Conservation (phyloP, 2,329 filamentous ascomycete genomes). For the Fusarium sp. region DNA sequence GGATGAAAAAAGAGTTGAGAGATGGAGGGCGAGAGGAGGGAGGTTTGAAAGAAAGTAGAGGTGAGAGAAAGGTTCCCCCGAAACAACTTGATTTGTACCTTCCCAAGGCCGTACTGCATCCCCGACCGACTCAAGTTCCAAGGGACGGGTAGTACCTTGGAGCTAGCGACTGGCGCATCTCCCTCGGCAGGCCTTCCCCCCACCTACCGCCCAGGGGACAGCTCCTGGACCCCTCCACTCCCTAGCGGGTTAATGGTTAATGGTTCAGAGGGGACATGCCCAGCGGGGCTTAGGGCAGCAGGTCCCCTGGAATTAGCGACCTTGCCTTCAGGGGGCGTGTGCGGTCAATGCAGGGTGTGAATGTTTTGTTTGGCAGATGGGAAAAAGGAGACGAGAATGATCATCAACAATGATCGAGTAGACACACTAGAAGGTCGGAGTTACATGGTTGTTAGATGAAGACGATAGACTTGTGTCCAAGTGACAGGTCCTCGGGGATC, state of each 20-base stretch:
- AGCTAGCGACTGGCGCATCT: constrained; percentile 8
- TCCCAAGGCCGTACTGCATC: neutral
- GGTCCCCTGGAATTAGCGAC: constrained; percentile 9
- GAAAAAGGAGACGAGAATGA: neutral
- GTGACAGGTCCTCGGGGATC: neutral
- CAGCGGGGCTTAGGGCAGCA: constrained; percentile 9
- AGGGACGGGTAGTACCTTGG: constrained; percentile 13
- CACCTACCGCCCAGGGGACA: constrained; percentile 1
- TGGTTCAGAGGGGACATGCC: neutral
- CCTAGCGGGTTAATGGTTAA: neutral
- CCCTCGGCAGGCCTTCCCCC: neutral
- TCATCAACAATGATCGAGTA: neutral
- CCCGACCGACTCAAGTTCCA: constrained; percentile 5
- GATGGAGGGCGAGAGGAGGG: neutral
- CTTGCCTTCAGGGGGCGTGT: neutral
- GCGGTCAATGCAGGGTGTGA: neutral
- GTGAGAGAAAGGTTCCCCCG: neutral
- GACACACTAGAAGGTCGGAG: neutral
- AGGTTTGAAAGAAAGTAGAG: neutral
- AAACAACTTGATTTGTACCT: neutral
- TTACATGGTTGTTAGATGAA: neutral
- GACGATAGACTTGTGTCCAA: neutral
- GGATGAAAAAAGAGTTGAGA: neutral
- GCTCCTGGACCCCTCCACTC: neutral
- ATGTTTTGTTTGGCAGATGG: neutral